Evolutionary conservation across 2,329 filamentous ascomycete genomes (phyloP).

Genomic region (Neobulgaria alba): DNA sequence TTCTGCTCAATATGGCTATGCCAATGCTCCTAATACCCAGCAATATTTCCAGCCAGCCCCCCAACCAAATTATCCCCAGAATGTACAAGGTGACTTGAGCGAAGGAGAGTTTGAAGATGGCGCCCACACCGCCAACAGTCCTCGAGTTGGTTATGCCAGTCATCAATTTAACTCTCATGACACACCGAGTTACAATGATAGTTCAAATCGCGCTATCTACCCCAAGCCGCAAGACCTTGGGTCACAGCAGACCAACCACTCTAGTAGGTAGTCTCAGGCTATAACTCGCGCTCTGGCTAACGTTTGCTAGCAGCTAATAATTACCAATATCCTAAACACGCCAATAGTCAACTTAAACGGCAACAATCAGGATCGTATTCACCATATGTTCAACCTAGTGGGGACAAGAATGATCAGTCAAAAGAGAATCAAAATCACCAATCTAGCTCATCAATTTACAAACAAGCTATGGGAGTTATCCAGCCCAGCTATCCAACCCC

Average conservation of each 20-base stretch:
- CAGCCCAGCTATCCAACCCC: too few relatives aligned
- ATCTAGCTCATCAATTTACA: too few relatives aligned
- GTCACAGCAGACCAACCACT: slow-evolving; percentile 11
- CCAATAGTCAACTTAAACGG: slow-evolving; percentile 12
- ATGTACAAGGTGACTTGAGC: slow-evolving; percentile 62
- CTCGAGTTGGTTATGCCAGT: slow-evolving; percentile 11
- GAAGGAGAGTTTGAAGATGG: slow-evolving; percentile 56
- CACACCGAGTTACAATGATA: slow-evolving; percentile 17
- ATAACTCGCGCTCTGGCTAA: slow-evolving; percentile 2
- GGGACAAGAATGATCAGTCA: slow-evolving; percentile 9
- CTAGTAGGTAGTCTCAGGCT: slow-evolving; percentile 13
- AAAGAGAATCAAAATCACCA: slow-evolving; percentile 7
- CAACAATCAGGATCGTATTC: slow-evolving; percentile 24
- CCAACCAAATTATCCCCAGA: slow-evolving; percentile 18
- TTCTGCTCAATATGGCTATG: slow-evolving; percentile 14
- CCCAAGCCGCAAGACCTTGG: slow-evolving; percentile 13
- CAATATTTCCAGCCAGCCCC: slow-evolving; percentile 15
- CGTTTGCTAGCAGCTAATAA: slow-evolving; percentile 15
- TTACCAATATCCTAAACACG: slow-evolving; percentile 5
- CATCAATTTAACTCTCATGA: slow-evolving; percentile 26
- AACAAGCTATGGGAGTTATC: too few relatives aligned
- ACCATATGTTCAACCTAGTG: slow-evolving; percentile 17
- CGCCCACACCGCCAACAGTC: slow-evolving; percentile 7
- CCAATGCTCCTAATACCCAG: slow-evolving; percentile 10
- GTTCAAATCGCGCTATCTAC: slow-evolving; percentile 19